Evolutionary conservation across 306 rosid species (phyloP), one percentile per base, ranked within the genome.

Genomic region (Cotoneaster glaucophyllus): DNA sequence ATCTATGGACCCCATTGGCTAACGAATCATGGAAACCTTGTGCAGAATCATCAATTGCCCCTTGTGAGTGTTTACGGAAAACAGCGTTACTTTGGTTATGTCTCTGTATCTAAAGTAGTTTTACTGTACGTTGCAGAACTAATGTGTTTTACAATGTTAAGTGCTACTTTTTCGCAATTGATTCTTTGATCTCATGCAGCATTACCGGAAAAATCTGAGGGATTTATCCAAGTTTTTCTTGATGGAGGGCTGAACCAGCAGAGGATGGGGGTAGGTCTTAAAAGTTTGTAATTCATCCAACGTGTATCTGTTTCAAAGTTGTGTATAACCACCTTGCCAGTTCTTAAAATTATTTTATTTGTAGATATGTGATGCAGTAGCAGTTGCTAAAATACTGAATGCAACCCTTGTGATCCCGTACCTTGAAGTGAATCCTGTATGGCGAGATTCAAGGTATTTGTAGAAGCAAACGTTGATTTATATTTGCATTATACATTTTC

Each of bases 181-280:
- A 59, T 26, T 50, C 56, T 77, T 22, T 78, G 76, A 74, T 81
- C 81, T 52, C 44, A 70, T 74, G 82, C 89, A 96, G 99, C 91
- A 74, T 77, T 92, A 77, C 93, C 96, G 5, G 92, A 85, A 80
- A 82, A 87, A 54, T 88, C 98, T 8, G 85, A 90, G 79, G 99
- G 98, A 74, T 92, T 85, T 78, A 81, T 96, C 76, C 98, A 96
- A 70, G 93, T 92, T 52, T 96, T 96, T 88, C 98, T 96, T 56
- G 98, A 96, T 85, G 99, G 99, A 68, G 99, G 99, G 31, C 77
- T 96, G 85, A 96, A 96, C 90, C 99, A 96, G 85, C 99, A 96
- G 84, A 90, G 98, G 77, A 96, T 96, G 99, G 99, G 99, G 97
- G 99, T 92, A 79, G 71, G 97, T 76, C 69, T 79, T 73, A 64